Conservation (phyloP, 306 rosid genomes). For the Mimosa bimucronata region DNA sequence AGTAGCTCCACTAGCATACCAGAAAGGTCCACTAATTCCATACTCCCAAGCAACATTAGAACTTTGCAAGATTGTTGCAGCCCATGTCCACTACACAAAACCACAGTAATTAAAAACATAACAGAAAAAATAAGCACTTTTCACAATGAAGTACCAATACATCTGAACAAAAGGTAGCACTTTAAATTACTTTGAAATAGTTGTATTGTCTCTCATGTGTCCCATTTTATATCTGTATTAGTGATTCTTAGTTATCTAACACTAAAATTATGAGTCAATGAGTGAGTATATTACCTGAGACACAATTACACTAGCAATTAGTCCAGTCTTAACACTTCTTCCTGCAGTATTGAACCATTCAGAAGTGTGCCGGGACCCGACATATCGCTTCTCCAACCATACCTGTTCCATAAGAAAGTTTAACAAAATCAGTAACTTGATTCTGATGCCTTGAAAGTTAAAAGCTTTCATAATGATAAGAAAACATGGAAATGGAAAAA, state of each 20-base stretch:
- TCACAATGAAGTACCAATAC: neutral
- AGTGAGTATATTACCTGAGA: slow-evolving; percentile 67
- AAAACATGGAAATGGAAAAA: neutral
- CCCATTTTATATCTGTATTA: neutral
- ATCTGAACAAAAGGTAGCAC: neutral
- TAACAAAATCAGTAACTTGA: slow-evolving; percentile 28
- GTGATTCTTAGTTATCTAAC: neutral
- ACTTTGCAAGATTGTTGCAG: slow-evolving; percentile 93
- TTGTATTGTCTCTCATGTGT: neutral
- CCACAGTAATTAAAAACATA: slow-evolving; percentile 4
- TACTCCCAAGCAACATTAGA: slow-evolving; percentile 97
- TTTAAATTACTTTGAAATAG: neutral
- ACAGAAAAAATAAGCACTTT: neutral
- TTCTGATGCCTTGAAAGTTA: neutral
- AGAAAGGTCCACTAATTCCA: slow-evolving; percentile 94
- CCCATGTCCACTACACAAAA: slow-evolving; percentile 88
- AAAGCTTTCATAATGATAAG: neutral
- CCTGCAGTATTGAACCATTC: slow-evolving; percentile 99
- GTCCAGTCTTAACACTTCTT: slow-evolving; percentile 89
- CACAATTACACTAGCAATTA: slow-evolving; percentile 93
- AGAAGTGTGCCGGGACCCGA: slow-evolving; percentile 84
- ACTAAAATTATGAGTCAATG: slow-evolving; percentile 4
- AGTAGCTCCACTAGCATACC: slow-evolving; percentile 99
- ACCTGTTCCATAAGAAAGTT: slow-evolving; percentile 53
- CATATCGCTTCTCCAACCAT: slow-evolving; percentile 89